These are phyloP conservation scores for Jimgerdemannia lactiflua DNA, from an alignment of 192 early-diverging fungal genomes.

Conservation along the genomic window DNA sequence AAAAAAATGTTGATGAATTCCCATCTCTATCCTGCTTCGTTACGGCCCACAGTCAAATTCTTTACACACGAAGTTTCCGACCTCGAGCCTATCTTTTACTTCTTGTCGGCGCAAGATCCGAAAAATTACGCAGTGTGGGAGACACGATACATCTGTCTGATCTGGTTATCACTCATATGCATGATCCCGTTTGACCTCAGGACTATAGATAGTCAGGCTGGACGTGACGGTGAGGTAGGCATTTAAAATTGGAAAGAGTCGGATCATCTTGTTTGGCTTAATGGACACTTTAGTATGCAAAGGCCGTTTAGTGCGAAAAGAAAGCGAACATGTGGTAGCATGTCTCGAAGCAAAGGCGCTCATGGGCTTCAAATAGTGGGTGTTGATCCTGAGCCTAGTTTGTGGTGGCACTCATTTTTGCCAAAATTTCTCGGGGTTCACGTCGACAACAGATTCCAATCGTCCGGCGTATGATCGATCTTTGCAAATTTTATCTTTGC, in stretches of 20 bases:
- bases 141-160: constrained; percentile 73
- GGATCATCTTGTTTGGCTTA: constrained; percentile 8
- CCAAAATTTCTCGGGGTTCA: neutral
- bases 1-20: neutral
- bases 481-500: constrained; percentile 65
- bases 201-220: constrained; percentile 72
- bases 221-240: constrained; percentile 10
- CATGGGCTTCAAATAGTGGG: neutral
- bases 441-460: constrained; percentile 38
- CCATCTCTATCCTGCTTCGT: neutral
- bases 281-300: constrained; percentile 1
- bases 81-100: constrained; percentile 84
- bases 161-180: constrained; percentile 93
- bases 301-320: constrained; percentile 1
- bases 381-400: too few species aligned
- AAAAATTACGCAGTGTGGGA: constrained; percentile 56
- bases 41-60: constrained; percentile 65
- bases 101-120: constrained; percentile 40
- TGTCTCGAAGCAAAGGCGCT: too few species aligned
- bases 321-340: too few species aligned
- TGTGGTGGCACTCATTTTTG: neutral
- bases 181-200: constrained; percentile 96
- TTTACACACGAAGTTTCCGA: constrained; percentile 88
- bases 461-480: constrained; percentile 63
- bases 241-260: neutral